These are phyloP conservation scores for Calonectria fujianensis DNA, from an alignment of 2,329 filamentous ascomycete species.

Conservation along the genomic window DNA sequence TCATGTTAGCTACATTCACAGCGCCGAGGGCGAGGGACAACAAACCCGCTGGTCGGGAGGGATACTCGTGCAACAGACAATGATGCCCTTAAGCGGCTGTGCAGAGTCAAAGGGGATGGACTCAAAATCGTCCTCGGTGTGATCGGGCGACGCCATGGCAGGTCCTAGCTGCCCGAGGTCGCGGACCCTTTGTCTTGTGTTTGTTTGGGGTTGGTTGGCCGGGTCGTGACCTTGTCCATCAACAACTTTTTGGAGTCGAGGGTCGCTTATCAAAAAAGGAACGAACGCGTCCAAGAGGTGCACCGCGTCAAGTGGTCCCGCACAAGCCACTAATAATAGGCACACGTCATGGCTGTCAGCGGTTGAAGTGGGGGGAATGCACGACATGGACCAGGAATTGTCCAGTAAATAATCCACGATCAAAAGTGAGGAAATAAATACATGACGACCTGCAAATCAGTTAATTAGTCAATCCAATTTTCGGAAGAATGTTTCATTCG, in stretches of 20 bases:
- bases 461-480: not conserved
- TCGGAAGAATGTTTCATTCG: not conserved
- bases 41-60: slow-evolving; percentile 85
- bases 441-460: not conserved
- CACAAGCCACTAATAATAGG: slow-evolving; percentile 16
- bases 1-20: slow-evolving; percentile 24
- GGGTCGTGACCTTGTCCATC: slow-evolving; percentile 41
- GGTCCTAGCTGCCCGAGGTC: slow-evolving; percentile 30
- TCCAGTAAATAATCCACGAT: not conserved
- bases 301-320: slow-evolving; percentile 53
- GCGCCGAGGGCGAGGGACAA: slow-evolving; percentile 46
- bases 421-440: not conserved
- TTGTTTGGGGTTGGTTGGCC: slow-evolving; percentile 41
- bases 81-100: slow-evolving; percentile 80
- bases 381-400: slow-evolving; percentile 9
- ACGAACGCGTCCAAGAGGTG: slow-evolving; percentile 49
- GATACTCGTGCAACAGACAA: slow-evolving; percentile 93
- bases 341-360: slow-evolving; percentile 24
- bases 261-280: slow-evolving; percentile 35
- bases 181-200: slow-evolving; percentile 12
- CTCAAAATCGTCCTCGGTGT: slow-evolving; percentile 54
- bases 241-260: slow-evolving; percentile 44
- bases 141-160: slow-evolving; percentile 56
- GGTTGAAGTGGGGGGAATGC: slow-evolving; percentile 5
- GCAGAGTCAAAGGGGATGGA: slow-evolving; percentile 71